phyloP scores from a whole-genome alignment of 1,284 basidiomycete genomes.

The Ustilago hordei region DNA sequence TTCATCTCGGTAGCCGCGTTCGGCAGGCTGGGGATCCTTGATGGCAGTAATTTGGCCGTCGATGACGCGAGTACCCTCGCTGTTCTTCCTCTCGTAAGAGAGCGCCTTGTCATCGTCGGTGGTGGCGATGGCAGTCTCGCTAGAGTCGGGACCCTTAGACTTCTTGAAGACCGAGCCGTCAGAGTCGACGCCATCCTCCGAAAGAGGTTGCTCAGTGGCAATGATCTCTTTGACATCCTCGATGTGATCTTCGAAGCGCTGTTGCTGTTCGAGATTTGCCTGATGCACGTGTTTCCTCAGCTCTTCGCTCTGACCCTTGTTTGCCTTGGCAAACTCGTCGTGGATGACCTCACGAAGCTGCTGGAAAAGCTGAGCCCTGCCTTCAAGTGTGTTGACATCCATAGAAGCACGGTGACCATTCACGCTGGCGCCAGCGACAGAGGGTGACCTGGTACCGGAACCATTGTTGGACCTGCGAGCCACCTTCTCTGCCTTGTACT shows the following conservation, averaged over 20 bases:
- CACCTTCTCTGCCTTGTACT: constrained; percentile 43
- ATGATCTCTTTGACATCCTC: constrained; percentile 34
- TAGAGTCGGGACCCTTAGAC: constrained; percentile 8
- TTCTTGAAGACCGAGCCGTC: constrained; percentile 16
- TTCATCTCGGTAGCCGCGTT: constrained; percentile 27
- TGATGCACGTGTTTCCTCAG: constrained; percentile 42
- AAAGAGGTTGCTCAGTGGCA: constrained; percentile 13
- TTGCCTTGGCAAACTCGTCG: constrained; percentile 50
- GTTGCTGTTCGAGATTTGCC: constrained; percentile 20
- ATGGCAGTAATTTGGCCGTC: constrained; percentile 4
- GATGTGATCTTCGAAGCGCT: constrained; percentile 28
- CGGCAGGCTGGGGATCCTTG: constrained; percentile 32
- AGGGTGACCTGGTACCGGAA: constrained; percentile 29
- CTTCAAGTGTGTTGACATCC: constrained; percentile 46
- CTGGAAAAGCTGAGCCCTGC: constrained; percentile 34
- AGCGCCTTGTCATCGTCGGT: constrained; percentile 15
- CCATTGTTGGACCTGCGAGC: constrained; percentile 33
- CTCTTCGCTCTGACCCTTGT: constrained; percentile 48
- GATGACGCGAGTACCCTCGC: constrained; percentile 19
- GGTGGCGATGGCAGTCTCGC: constrained; percentile 17
- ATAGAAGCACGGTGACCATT: constrained; percentile 21
- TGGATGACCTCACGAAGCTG: constrained; percentile 52
- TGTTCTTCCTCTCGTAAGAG: constrained; percentile 13
- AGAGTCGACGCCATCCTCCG: constrained; percentile 6
- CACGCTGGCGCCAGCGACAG: constrained; percentile 9